Evolutionary conservation across 805 yeast species (phyloP).

Genomic region (Vanderwaltozyma polyspora): DNA sequence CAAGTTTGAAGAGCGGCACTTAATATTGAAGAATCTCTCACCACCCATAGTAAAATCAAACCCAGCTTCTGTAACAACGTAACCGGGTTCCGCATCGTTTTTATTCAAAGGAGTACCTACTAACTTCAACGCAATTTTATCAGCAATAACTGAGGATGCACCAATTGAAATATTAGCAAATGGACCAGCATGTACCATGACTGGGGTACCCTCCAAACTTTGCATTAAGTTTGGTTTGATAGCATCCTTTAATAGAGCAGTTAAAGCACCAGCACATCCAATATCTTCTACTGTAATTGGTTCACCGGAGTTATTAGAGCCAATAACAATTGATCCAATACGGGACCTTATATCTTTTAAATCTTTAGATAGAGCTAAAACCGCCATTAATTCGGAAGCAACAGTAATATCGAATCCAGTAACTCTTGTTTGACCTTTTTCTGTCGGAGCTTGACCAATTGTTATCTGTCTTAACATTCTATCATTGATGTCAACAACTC

Average conservation of each 20-base stretch:
- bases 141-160: slow-evolving; percentile 90
- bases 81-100: slow-evolving; percentile 44
- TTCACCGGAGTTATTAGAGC: slow-evolving; percentile 58
- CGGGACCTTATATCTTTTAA: slow-evolving; percentile 78
- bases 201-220: slow-evolving; percentile 95
- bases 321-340: slow-evolving; percentile 83
- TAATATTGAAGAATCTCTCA: slow-evolving; percentile 90
- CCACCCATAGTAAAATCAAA: slow-evolving; percentile 99
- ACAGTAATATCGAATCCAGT: slow-evolving; percentile 95
- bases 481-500: slow-evolving; percentile 93
- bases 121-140: slow-evolving; percentile 80
- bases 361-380: slow-evolving; percentile 70
- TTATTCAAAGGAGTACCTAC: slow-evolving; percentile 51
- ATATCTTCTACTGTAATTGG: slow-evolving; percentile 91
- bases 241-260: slow-evolving; percentile 91
- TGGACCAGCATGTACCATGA: slow-evolving; percentile 95
- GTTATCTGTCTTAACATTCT: slow-evolving; percentile 82
- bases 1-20: slow-evolving; percentile 84
- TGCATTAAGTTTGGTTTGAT: slow-evolving; percentile 96
- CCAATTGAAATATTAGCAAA: slow-evolving; percentile 97
- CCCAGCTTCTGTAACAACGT: slow-evolving; percentile 95
- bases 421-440: slow-evolving; percentile 73
- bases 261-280: slow-evolving; percentile 91
- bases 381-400: slow-evolving; percentile 94
- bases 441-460: slow-evolving; percentile 86